Percentiles rank a stretch among this genome's conserved stretches.
Conservation (phyloP, 495 filamentous ascomycete genomes). For the Lepidopterella palustris region DNA sequence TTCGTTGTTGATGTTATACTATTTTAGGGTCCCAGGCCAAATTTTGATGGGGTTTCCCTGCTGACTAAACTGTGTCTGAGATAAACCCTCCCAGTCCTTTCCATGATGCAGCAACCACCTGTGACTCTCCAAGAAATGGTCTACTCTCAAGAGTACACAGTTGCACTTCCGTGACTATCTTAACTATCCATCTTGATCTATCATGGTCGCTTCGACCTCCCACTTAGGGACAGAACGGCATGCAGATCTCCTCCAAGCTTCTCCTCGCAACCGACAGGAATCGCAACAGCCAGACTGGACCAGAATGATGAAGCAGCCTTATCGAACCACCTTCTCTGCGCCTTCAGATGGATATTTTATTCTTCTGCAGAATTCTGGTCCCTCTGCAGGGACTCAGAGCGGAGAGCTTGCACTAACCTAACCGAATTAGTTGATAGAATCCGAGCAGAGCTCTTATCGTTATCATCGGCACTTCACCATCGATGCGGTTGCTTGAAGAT, state of each 20-base stretch:
- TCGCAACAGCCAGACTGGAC: not conserved
- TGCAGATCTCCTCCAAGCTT: not conserved
- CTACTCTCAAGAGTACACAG: too few relatives aligned
- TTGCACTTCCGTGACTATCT: too few relatives aligned
- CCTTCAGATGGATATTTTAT: not conserved
- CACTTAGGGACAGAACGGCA: not conserved
- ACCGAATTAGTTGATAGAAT: not conserved
- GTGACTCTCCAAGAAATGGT: too few relatives aligned
- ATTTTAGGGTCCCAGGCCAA: too few relatives aligned
- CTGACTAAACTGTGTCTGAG: too few relatives aligned
- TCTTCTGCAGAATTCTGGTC: not conserved
- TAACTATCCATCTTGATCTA: too few relatives aligned
- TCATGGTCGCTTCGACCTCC: not conserved
- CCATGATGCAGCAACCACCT: too few relatives aligned
- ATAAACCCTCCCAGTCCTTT: too few relatives aligned
- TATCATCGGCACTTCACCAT: not conserved
- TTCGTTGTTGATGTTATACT: too few relatives aligned
- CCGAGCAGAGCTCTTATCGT: conserved; percentile 1
- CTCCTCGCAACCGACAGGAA: not conserved
- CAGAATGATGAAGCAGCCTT: not conserved
- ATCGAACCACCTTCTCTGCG: not conserved
- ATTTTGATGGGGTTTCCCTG: too few relatives aligned
- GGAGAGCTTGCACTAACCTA: not conserved
- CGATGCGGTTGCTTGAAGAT: not conserved
- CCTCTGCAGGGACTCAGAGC: not conserved